Evolutionary conservation across 441 rosid species (phyloP).

Genomic region (Erysimum cheiri): DNA sequence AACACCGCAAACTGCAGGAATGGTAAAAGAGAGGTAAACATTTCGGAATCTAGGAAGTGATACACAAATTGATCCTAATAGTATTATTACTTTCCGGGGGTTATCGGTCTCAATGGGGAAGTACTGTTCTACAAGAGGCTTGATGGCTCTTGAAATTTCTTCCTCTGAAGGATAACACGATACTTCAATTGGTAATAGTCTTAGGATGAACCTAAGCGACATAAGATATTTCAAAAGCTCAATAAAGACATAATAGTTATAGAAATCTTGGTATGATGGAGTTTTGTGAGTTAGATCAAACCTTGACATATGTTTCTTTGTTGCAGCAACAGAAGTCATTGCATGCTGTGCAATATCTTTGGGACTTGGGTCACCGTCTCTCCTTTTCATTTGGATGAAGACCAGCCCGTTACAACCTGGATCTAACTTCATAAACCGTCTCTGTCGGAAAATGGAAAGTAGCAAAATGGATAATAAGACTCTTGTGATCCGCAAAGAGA

Average conservation of each 20-base stretch:
- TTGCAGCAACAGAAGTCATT: constrained; percentile 82
- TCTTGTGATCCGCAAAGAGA: constrained; percentile 13
- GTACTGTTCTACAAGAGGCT: constrained; percentile 70
- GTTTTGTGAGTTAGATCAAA: constrained; percentile 41
- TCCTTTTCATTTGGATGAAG: constrained; percentile 88
- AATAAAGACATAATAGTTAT: neutral
- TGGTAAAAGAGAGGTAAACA: constrained; percentile 32
- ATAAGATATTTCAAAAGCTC: constrained; percentile 5
- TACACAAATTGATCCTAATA: neutral
- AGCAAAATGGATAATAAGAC: neutral
- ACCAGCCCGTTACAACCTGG: constrained; percentile 88
- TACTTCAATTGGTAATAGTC: constrained; percentile 85
- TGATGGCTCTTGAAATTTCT: constrained; percentile 84
- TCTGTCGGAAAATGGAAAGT: constrained; percentile 51
- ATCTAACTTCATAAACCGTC: constrained; percentile 81
- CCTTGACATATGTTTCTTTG: constrained; percentile 96
- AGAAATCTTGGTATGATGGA: constrained; percentile 13
- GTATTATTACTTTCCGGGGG: constrained; percentile 68
- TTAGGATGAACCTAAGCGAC: constrained; percentile 71
- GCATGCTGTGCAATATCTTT: constrained; percentile 80
- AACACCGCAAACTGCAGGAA: constrained; percentile 89
- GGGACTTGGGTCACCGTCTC: constrained; percentile 82
- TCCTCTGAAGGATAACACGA: constrained; percentile 96
- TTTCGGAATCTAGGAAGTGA: constrained; percentile 14
- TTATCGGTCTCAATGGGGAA: constrained; percentile 75